Conservation (phyloP, 768 basidiomycete species). For the Suillus luteus region DNA sequence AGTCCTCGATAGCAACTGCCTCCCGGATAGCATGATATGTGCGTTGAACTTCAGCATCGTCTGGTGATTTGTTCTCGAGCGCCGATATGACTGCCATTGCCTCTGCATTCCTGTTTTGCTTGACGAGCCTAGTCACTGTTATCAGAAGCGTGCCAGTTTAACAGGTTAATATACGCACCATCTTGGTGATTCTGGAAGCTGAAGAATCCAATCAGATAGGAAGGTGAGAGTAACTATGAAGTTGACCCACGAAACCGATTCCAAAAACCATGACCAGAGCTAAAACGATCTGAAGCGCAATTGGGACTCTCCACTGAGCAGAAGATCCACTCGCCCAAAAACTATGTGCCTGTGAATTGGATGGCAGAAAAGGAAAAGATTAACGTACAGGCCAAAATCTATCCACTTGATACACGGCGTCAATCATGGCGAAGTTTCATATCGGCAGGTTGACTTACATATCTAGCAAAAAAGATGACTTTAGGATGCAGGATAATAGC, state of each 20-base stretch:
- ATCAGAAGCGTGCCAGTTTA: not conserved
- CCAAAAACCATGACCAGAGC: constrained; percentile 54
- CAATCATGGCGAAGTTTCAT: not conserved
- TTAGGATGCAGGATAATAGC: not conserved
- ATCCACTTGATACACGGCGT: constrained; percentile 47
- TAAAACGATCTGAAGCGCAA: constrained; percentile 59
- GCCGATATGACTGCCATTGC: constrained; percentile 65
- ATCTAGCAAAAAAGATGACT: constrained; percentile 11
- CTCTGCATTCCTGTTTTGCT: constrained; percentile 54
- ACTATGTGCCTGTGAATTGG: constrained; percentile 26
- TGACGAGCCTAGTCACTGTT: constrained; percentile 47
- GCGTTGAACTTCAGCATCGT: constrained; percentile 47
- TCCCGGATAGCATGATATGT: constrained; percentile 58
- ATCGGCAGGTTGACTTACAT: constrained; percentile 13
- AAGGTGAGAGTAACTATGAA: not conserved
- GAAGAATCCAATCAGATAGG: constrained; percentile 10
- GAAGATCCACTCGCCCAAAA: constrained; percentile 54
- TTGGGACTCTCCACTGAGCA: constrained; percentile 64
- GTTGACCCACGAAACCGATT: constrained; percentile 47
- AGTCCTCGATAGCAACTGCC: constrained; percentile 47
- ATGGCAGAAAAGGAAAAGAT: constrained; percentile 4
- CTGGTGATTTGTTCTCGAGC: constrained; percentile 52
- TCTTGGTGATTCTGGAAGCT: constrained; percentile 63
- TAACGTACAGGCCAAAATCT: constrained; percentile 57
- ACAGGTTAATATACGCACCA: constrained; percentile 38